Evolutionary conservation across 257 asterid genomes (phyloP).

Genomic region (Rauvolfia tetraphylla): DNA sequence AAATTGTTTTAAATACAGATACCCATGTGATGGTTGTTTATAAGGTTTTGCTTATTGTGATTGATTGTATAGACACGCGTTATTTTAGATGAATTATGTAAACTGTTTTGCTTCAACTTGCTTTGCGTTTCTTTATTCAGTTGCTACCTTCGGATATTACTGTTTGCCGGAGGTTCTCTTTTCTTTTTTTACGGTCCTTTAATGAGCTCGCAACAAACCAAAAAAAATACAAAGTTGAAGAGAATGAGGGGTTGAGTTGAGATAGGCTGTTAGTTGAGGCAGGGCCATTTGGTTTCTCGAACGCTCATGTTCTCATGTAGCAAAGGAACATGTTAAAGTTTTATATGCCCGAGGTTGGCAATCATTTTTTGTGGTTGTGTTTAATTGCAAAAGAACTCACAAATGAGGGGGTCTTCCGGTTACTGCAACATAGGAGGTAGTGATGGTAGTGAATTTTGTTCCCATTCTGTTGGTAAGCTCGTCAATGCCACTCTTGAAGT

Average conservation of each 20-base stretch:
- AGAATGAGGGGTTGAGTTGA: background rate
- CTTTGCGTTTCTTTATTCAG: background rate
- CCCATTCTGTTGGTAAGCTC: background rate
- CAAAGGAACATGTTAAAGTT: background rate
- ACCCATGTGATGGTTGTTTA: no score
- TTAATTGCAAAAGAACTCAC: background rate
- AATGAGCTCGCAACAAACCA: background rate
- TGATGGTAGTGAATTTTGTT: background rate
- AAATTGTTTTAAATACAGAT: no score
- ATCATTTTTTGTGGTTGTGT: background rate
- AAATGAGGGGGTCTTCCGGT: background rate
- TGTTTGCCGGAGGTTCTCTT: background rate
- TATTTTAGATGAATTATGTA: background rate
- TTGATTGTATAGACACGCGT: background rate
- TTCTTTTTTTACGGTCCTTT: no score
- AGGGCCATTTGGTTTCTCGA: background rate
- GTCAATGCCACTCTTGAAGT: background rate
- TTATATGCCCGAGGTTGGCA: background rate
- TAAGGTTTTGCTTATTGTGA: no score
- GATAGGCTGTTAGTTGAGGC: background rate
- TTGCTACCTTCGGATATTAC: background rate
- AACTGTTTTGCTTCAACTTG: background rate
- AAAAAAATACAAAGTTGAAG: background rate
- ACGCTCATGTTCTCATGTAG: background rate
- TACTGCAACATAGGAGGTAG: background rate